Evolutionary conservation across 306 rosid genomes (phyloP), one percentile per base, ranked within the genome.

Genomic region (Inga oerstediana): DNA sequence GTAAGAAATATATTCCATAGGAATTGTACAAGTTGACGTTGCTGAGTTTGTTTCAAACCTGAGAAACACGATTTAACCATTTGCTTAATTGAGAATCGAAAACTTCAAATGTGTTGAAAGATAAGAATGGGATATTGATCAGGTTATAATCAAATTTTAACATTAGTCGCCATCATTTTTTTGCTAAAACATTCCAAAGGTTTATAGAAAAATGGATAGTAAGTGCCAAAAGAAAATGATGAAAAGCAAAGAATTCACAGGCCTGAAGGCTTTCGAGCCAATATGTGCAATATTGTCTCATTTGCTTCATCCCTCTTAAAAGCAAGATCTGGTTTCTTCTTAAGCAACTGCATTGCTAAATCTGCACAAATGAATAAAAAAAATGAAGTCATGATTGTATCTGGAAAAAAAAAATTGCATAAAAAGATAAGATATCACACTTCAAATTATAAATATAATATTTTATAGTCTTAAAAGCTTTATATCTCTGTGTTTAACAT

Each of bases 211-310:
- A 46, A 46, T 46, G 3, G 3, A 2, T 46, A 46, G 51, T 10
- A 46, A 10, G 15, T 10, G 14, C 51, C 15, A 46, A 11, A 46
- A 46, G 14, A 10, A 46, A 35, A 35, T 3, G 4, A 4, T 3
- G 37, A 35, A 35, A 12, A 45, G 9, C 9, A 10, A 46, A 46
- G 52, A 46, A 46, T 46, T 46, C 16, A 46, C 52, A 2, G 12
- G 62, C 3, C 11, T 8, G 52, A 77, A 68, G 65, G 46, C 79
- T 79, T 87, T 34, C 86, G 62, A 51, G 90, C 90, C 84, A 87
- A 74, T 41, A 85, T 24, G 30, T 87, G 88, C 74, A 87, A 82
- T 12, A 64, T 82, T 3, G 88, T 84, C 78, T 82, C 78, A 1
- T 11, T 0, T 8, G 41, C 72, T 4, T 3, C 72, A 69, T 7